Conservation (phyloP, 345 rosid species). For the Gynandropsis gynandra region DNA sequence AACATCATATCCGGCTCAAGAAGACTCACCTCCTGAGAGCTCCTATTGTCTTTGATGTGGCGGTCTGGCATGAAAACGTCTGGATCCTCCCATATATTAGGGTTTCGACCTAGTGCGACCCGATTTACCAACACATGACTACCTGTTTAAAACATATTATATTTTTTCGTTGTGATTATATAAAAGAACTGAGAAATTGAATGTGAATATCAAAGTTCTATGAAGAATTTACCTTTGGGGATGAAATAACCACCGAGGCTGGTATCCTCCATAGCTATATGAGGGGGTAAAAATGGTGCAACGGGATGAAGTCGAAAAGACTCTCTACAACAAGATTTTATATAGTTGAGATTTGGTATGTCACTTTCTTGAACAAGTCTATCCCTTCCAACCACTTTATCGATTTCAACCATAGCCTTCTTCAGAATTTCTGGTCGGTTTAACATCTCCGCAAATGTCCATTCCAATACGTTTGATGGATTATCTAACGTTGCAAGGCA, state of each 20-base stretch:
- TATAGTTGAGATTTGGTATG: conserved; percentile 15
- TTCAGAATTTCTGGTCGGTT: conserved; percentile 20
- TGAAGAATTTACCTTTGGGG: conserved; percentile 25
- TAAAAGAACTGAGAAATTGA: no score
- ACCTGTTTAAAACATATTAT: no score
- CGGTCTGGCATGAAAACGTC: no score
- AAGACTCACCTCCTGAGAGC: no score
- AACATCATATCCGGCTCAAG: no score
- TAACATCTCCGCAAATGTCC: conserved; percentile 32
- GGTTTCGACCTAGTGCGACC: no score
- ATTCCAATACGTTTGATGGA: conserved; percentile 23
- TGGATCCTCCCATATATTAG: no score
- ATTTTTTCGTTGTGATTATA: no score
- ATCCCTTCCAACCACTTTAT: conserved; percentile 28
- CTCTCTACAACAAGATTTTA: conserved; percentile 30
- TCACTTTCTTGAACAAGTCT: conserved; percentile 32
- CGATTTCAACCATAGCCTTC: conserved; percentile 24
- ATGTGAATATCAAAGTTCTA: no score
- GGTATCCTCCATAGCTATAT: conserved; percentile 16
- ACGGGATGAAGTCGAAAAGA: conserved; percentile 30
- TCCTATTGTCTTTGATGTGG: no score
- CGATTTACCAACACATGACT: no score
- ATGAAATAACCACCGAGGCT: conserved; percentile 23
- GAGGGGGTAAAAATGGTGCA: conserved; percentile 23
- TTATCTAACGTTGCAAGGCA: conserved; percentile 35